phyloP scores from a whole-genome alignment of 352 stramenopile genomes.

The Pythium insidiosum region DNA sequence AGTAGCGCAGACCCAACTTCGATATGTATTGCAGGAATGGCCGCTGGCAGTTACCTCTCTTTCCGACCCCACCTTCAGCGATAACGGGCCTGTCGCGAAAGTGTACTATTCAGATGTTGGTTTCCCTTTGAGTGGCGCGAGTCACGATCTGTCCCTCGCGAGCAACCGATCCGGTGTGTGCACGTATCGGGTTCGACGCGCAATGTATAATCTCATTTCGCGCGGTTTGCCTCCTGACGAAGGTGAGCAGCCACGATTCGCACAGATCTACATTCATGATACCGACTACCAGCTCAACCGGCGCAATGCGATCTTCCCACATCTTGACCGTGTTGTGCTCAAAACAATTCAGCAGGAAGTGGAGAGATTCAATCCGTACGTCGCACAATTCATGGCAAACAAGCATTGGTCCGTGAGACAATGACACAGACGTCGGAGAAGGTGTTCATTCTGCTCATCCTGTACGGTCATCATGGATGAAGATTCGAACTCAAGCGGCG shows the following conservation, averaged over 20 bases:
- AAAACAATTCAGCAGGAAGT: not conserved
- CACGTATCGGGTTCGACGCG: slow-evolving; percentile 2
- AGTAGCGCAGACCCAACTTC: slow-evolving; percentile 1
- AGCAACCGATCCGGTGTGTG: slow-evolving; percentile 1
- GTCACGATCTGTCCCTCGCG: slow-evolving; percentile 1
- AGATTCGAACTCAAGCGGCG: no score
- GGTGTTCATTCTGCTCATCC: slow-evolving; percentile 4
- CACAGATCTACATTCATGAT: slow-evolving; percentile 11
- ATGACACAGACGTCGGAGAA: slow-evolving; percentile 4
- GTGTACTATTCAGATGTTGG: slow-evolving; percentile 6
- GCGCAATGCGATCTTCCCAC: not conserved
- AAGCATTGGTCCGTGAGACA: not conserved
- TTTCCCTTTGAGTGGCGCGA: slow-evolving; percentile 5
- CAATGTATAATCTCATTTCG: slow-evolving; percentile 6
- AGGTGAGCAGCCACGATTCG: slow-evolving; percentile 1
- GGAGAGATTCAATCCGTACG: slow-evolving; percentile 3
- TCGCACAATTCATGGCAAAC: slow-evolving; percentile 4
- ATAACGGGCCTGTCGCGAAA: slow-evolving; percentile 1
- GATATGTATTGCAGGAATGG: slow-evolving; percentile 6
- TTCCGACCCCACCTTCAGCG: not conserved
- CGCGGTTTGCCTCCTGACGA: not conserved
- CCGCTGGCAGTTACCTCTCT: not conserved
- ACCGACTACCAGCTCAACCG: slow-evolving; percentile 5
- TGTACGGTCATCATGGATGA: no score
- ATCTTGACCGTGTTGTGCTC: slow-evolving; percentile 4